phyloP scores from a whole-genome alignment of 345 rosid genomes.

The Ricinus communis region DNA sequence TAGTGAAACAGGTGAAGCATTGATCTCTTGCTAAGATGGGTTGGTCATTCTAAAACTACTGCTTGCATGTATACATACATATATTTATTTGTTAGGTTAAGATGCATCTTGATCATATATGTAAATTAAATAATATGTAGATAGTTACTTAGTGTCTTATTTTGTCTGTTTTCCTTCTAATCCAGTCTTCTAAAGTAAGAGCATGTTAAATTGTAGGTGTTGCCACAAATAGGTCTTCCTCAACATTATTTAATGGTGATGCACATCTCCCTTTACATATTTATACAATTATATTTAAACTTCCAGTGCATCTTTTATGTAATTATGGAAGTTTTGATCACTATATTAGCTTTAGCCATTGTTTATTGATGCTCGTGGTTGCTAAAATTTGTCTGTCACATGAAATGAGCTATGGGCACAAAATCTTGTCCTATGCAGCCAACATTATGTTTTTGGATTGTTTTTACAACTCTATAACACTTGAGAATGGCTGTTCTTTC shows the following conservation, averaged over 20 bases:
- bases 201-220: slow-evolving; percentile 28
- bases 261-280: slow-evolving; percentile 8
- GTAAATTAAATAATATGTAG: neutral
- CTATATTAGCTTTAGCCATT: neutral
- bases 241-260: slow-evolving; percentile 20
- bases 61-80: neutral
- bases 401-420: slow-evolving; percentile 1
- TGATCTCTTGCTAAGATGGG: slow-evolving; percentile 11
- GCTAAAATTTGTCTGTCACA: neutral
- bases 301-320: neutral
- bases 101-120: neutral
- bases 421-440: neutral
- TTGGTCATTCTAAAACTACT: slow-evolving; percentile 11
- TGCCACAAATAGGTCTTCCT: slow-evolving; percentile 21
- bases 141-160: neutral
- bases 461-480: neutral
- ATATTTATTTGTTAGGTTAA: neutral
- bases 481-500: neutral
- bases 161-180: neutral
- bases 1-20: neutral
- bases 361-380: neutral
- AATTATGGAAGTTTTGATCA: slow-evolving; percentile 15
- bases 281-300: slow-evolving; percentile 1
- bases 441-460: neutral
- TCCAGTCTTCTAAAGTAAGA: slow-evolving; percentile 15